Evolutionary conservation across 495 filamentous ascomycete species (phyloP), one percentile per base, ranked within the genome.

Genomic region (Hypoxylon cercidicola): DNA sequence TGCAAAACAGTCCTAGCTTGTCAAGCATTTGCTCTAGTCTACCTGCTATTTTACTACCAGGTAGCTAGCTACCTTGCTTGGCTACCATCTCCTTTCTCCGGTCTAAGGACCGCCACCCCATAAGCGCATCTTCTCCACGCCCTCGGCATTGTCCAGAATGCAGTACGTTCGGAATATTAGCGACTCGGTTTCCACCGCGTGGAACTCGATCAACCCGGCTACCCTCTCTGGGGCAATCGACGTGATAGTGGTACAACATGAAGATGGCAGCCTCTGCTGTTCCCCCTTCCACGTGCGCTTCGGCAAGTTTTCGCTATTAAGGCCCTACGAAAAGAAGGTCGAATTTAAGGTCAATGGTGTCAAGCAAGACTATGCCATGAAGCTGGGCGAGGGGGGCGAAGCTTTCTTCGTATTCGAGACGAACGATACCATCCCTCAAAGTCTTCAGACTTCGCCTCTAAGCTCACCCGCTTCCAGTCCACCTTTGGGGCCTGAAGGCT

Each of bases 391-490:
- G 74, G 96, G 91, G 7, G 95, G 95, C 32, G 96, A 99, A 78
- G 95, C 95, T 4, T 98, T 99, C 75, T 99, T 99, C 73, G 91
- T 99, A 35, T 98, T 99, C 72, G 93, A 97, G 77, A 98, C 95
- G 4, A 89, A 86, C 16, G 90, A 93, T 64, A 87, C 85, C 54
- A 93, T 99, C 51, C 95, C 95, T 18, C 89, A 87, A 67, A 92
- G 89, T 46, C 75, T 97, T 70, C 96, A 97, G 77, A 99, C 95
- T 7, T 97, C 93, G 11, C 96, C 95, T 21, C 78, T 97, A 41
- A 90, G 96, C 35, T 97, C 93, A 37, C 95, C 95, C 10, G 89
- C 87, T 21, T 82, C 87, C 10, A 97, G 93, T 65, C 95, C 95
- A 10, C 83, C 87, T 52, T 74, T 87, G n/a, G 76, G 77, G 40